These are phyloP conservation scores for Colletotrichum coccodes DNA, from an alignment of 2,329 filamentous ascomycete species.

Conservation along the genomic window DNA sequence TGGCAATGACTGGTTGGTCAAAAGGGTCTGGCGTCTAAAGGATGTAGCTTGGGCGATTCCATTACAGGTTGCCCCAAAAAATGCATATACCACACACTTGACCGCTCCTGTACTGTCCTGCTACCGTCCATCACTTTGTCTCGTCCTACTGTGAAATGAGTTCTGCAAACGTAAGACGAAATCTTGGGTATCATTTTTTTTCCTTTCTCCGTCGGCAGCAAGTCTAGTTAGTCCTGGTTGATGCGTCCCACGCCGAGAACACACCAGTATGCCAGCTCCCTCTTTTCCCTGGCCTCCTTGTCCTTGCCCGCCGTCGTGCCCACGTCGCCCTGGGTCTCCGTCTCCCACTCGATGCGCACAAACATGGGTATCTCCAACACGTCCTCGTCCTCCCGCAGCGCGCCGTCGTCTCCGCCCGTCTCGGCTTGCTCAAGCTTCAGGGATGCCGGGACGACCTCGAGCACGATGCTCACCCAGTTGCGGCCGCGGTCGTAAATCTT, in stretches of 20 bases:
- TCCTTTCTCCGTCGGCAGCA: slow-evolving; percentile 29
- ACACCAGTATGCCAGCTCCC: slow-evolving; percentile 95
- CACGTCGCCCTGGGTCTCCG: slow-evolving; percentile 73
- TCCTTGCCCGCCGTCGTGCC: slow-evolving; percentile 63
- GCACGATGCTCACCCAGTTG: slow-evolving; percentile 94
- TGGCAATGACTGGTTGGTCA: slow-evolving; percentile 35
- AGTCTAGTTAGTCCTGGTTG: slow-evolving; percentile 52
- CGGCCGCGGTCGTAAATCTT: slow-evolving; percentile 96
- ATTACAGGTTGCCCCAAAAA: slow-evolving; percentile 49
- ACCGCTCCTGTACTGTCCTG: slow-evolving; percentile 19
- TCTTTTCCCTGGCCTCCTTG: slow-evolving; percentile 77
- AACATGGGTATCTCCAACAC: slow-evolving; percentile 92
- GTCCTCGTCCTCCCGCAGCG: slow-evolving; percentile 68
- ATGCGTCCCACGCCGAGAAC: slow-evolving; percentile 90
- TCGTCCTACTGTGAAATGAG: background rate
- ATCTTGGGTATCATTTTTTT: slow-evolving; percentile 54
- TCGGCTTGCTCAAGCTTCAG: slow-evolving; percentile 51
- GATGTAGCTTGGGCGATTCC: slow-evolving; percentile 58
- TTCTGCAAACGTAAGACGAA: background rate
- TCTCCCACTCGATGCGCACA: slow-evolving; percentile 91
- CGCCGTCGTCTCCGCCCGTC: slow-evolving; percentile 35
- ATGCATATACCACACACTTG: slow-evolving; percentile 46
- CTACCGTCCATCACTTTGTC: slow-evolving; percentile 5
- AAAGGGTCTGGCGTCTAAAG: slow-evolving; percentile 61
- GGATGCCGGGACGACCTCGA: slow-evolving; percentile 83